These are phyloP conservation scores for Ogataea ganodermae DNA, from an alignment of 805 yeast species.

Conservation along the genomic window DNA sequence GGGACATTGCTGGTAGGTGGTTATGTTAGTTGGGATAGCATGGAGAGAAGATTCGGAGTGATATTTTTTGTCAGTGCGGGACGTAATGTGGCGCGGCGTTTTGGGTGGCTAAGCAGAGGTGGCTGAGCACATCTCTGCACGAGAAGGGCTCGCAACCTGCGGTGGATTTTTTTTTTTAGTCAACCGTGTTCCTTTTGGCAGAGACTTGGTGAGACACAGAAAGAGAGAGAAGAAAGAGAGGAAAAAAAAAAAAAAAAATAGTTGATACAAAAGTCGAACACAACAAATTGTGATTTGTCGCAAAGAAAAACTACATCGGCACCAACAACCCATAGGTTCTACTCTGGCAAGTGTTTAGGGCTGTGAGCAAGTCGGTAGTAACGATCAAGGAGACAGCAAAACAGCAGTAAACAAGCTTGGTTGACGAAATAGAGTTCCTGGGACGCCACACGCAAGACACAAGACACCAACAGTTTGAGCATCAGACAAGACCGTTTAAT, in stretches of 20 bases:
- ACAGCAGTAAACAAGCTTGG: background rate
- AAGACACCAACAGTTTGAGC: background rate
- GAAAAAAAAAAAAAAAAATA: background rate
- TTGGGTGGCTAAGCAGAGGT: background rate
- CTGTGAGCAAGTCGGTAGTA: background rate
- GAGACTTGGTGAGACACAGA: background rate
- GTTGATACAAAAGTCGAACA: conserved; percentile 1
- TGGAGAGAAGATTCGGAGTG: too few species aligned
- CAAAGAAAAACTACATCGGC: background rate
- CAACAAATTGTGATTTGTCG: conserved; percentile 7
- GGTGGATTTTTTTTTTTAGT: background rate
- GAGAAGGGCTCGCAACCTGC: background rate
- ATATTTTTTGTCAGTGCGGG: too few species aligned
- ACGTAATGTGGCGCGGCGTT: too few species aligned
- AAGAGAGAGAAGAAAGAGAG: background rate
- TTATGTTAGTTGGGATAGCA: too few species aligned
- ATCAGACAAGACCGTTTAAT: too few species aligned
- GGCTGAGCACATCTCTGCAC: background rate
- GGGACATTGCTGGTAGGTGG: too few species aligned
- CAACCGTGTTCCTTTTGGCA: background rate
- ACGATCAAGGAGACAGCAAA: background rate
- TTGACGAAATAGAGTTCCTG: background rate
- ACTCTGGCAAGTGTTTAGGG: background rate
- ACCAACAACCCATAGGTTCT: too few species aligned
- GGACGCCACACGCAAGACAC: conserved; percentile 2